Conservation (phyloP, 1,284 basidiomycete species). For the Thelephora terrestris region DNA sequence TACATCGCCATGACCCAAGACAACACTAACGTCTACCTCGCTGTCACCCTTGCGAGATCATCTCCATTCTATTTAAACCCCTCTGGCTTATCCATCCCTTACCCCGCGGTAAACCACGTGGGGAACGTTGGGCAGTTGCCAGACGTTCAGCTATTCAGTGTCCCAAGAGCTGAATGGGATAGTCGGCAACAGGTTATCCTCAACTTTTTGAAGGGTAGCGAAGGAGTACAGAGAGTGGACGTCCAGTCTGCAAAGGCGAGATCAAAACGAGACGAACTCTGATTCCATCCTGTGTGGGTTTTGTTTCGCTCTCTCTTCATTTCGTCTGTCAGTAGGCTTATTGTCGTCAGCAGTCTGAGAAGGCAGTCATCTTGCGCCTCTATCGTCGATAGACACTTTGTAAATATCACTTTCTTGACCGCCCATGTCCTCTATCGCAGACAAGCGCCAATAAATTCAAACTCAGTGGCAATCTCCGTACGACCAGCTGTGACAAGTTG, state of each 20-base stretch:
- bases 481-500: no score
- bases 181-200: conserved; percentile 14
- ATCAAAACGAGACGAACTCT: conserved; percentile 12
- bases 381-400: no score
- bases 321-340: no score
- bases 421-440: no score
- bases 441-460: no score
- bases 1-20: conserved; percentile 9
- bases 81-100: conserved; percentile 11
- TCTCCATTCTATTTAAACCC: conserved; percentile 15
- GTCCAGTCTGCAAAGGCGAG: conserved; percentile 18
- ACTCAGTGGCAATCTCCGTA: no score
- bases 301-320: no score
- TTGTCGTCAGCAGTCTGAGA: no score
- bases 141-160: conserved; percentile 23
- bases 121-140: conserved; percentile 20
- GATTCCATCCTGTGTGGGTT: background rate
- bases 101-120: conserved; percentile 17
- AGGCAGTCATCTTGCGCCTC: no score
- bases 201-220: conserved; percentile 12
- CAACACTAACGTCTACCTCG: conserved; percentile 17
- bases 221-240: conserved; percentile 20
- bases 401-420: no score
- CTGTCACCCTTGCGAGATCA: conserved; percentile 19
- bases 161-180: conserved; percentile 17